Evolutionary conservation across 208 protist genomes (phyloP), one percentile per base, ranked within the genome.

Genomic region (Trypanosoma melophagium): DNA sequence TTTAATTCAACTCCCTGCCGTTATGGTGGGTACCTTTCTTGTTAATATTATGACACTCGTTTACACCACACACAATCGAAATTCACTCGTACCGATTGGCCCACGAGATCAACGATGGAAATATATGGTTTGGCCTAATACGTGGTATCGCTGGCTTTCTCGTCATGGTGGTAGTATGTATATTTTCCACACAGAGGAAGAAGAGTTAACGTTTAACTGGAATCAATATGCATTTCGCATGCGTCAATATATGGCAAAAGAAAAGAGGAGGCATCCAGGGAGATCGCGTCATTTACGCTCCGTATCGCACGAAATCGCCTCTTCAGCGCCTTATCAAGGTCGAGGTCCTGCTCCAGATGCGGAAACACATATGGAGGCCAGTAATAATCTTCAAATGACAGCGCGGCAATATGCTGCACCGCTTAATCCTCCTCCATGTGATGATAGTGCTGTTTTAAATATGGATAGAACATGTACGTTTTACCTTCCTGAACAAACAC

Each of bases 91-190:
- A 14, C 92, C 89, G 7, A 74, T 94, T 41, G 61, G 80, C 52
- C 74, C 92, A 16, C 77, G 66, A 13, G 84, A 95, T 60, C 56
- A 74, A n/a, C 79, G 86, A 9, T 97, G 92, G 90, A 90, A 89
- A 77, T 58, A 69, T 47, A 89, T 94, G 75, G 81, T 93, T 57
- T 97, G 92, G 92, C 87, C 85, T 3, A 77, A 93, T 65, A 69
- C 71, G 60, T 97, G 89, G 87, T 90, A 94, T 57, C 76, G 75
- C 41, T 97, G 89, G 88, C 66, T 97, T 38, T 69, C 71, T 28
- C 80, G 81, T 14, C 92, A 95, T 65, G 92, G 92, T 40, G 87
- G 89, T n/a, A 91, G 87, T 24, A 89, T 93, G 78, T 97, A 97
- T 75, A 86, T 97, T 77, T 97, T 97, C 64, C 52, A 61, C 52